Evolutionary conservation across 164 flowering plant species (phyloP).

Genomic region (Piper betle): DNA sequence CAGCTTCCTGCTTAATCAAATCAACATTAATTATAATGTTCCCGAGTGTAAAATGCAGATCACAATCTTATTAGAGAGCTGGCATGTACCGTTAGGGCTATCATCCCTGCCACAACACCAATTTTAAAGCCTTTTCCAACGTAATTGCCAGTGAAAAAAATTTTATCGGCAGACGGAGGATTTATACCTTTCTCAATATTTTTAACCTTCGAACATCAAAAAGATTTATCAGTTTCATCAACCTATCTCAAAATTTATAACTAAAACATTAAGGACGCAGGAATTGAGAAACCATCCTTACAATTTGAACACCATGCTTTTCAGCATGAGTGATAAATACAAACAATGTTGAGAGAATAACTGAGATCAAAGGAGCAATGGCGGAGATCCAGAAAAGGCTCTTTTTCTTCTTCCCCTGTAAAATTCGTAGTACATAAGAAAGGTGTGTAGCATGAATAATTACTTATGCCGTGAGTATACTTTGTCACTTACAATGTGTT

Average conservation of each 20-base stretch:
- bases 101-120: slow-evolving; percentile 72
- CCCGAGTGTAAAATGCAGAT: not conserved
- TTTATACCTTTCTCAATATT: slow-evolving; percentile 63
- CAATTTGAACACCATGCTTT: slow-evolving; percentile 70
- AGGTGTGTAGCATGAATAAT: not conserved
- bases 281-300: slow-evolving; percentile 21
- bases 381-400: slow-evolving; percentile 84
- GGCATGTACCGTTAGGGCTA: slow-evolving; percentile 61
- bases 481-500: slow-evolving; percentile 50
- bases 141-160: slow-evolving; percentile 53
- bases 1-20: slow-evolving; percentile 57
- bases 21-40: not conserved
- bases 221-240: slow-evolving; percentile 4
- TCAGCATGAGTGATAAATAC: slow-evolving; percentile 80
- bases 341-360: slow-evolving; percentile 61
- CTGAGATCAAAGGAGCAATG: slow-evolving; percentile 81
- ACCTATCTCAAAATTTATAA: not conserved
- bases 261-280: not conserved
- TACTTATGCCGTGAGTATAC: not conserved
- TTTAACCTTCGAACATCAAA: slow-evolving; percentile 37
- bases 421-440: slow-evolving; percentile 9
- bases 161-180: slow-evolving; percentile 45
- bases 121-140: slow-evolving; percentile 49
- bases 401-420: slow-evolving; percentile 81
- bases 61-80: not conserved